Evolutionary conservation across 192 early-diverging fungal genomes (phyloP), one percentile per base, ranked within the genome.

Genomic region (Coemansia sp.): DNA sequence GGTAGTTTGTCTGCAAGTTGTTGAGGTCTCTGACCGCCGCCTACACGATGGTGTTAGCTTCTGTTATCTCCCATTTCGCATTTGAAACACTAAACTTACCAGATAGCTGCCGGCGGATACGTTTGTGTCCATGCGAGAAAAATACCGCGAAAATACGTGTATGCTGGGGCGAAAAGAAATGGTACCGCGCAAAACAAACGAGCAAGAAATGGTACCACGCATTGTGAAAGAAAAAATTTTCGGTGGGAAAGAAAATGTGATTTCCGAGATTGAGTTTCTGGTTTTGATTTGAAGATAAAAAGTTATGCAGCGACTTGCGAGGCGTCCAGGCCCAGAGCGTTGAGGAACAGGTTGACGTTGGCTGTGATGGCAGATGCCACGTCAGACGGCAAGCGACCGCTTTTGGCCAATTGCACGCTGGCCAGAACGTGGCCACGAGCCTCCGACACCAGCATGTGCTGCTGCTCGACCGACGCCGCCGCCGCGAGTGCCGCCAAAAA

Each of bases 401-500:
- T 87, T 61, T 87, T 85, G 21, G 89, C 85, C 41, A 86, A 70
- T 39, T 87, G 79, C 19, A 91, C 79, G 63, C 87, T 90, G 48
- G 96, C 90, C 69, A 96, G 82, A 0, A 97, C 93, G 66, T 72
- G 69, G 23, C 88, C 91, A 81, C 93, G 82, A 39, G 93, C 91
- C 85, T 97, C 95, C 0, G 92, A 90, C 17, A 99, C 90, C 29
- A 99, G 79, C 22, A 92, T 81, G 39, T 92, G 87, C 80, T 99
- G 97, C 80, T 98, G 95, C 29, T 99, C 97, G 56, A 91, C 89
- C 1, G 91, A 90, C 0, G 97, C 97, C 10, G 94, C 91, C 1
- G 94, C 89, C 2, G 97, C 96, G 84, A 99, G 90, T 0, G 94
- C 91, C 0, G 97, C 94, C 75, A 99, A 81, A 65, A 99, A 99